Evolutionary conservation across 2,329 filamentous ascomycete species (phyloP), one percentile per base, ranked within the genome.

Genomic region (Esteya vermicola): DNA sequence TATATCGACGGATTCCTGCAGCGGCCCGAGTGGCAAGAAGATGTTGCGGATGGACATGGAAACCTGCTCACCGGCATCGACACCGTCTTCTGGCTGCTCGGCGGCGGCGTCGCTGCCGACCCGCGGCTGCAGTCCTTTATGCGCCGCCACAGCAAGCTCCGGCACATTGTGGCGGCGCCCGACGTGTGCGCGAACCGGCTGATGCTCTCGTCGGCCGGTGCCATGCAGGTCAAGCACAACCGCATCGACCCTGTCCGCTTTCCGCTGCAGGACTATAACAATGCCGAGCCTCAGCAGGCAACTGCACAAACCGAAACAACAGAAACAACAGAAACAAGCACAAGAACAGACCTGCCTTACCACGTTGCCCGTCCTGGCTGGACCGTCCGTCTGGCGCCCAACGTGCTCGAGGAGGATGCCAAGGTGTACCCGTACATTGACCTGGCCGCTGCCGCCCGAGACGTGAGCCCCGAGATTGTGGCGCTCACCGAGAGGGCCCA

Each of bases 11-110:
- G 70, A 6, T 67, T 95, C 39, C 51, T 93, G 33, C 62, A 65
- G 27, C 72, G 85, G 25, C 68, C 77, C 4, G 89, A 95, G 56
- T 88, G 83, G 77, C 62, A n/a, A n/a, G n/a, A n/a, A n/a, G n/a
- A n/a, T n/a, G n/a, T n/a, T n/a, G n/a, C n/a, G n/a, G n/a, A n/a
- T n/a, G n/a, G n/a, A n/a, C n/a, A n/a, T n/a, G n/a, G n/a, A n/a
- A n/a, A 72, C 23, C 62, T 93, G 26, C 84, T 85, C 67, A 64
- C 64, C 7, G 72, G 78, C 36, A 57, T 95, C 34, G 63, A 69
- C 34, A 69, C 70, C 31, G 72, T 93, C 36, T 72, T 91, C 49
- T 98, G 91, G 89, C 77, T 85, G 20, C 68, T 95, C 21, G 85
- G 84, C 1, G 66, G 69, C 5, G 76, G 71, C 3, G 67, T 96